Evolutionary conservation across 495 filamentous ascomycete species (phyloP), one percentile per base, ranked within the genome.

Genomic region (Penicillium bovifimosum): DNA sequence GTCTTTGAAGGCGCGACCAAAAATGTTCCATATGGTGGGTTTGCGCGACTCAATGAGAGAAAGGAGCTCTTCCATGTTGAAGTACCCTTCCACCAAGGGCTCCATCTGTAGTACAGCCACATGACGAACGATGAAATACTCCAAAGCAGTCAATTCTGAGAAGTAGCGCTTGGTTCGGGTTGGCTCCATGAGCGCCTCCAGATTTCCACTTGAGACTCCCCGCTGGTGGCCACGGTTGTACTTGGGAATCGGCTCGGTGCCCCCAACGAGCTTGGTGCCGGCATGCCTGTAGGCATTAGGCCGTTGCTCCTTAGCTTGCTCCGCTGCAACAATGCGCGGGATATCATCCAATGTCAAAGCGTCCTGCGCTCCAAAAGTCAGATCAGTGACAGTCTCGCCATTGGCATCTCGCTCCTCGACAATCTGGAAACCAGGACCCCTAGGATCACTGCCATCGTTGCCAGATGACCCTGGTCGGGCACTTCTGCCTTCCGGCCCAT

Each of bases 81-180:
- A 97, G 57, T 92, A 81, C 11, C 84, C 86, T 53, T 95, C 90
- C 17, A 97, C 75, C 69, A 97, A 77, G 0, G 93, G 91, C 60
- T 96, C 90, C 88, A 99, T 95, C 1, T 88, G 91, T 38, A 97
- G 71, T 3, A 99, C 93, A 6, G 93, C 95, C 52, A 96, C 86
- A 62, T 96, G 90, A 29, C 93, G 83, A 47, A 99, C 86, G 62
- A 96, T 96, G 68, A 99, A 96, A 62, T 96, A 96, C 58, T 99
- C 93, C 51, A 99, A 71, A 5, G 91, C 91, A 17, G 95, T 93
- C 0, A 99, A 78, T 63, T 99, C 95, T 0, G 93, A 96, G 66
- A 99, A 99, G 66, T 95, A 99, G 55, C 83, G 85, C 64, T 92
- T 91, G 8, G 63, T 74, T 58, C 79, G 70, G 17, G 62, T 66